Conservation (phyloP, 2,329 filamentous ascomycete genomes). For the Cordyceps farinosa region DNA sequence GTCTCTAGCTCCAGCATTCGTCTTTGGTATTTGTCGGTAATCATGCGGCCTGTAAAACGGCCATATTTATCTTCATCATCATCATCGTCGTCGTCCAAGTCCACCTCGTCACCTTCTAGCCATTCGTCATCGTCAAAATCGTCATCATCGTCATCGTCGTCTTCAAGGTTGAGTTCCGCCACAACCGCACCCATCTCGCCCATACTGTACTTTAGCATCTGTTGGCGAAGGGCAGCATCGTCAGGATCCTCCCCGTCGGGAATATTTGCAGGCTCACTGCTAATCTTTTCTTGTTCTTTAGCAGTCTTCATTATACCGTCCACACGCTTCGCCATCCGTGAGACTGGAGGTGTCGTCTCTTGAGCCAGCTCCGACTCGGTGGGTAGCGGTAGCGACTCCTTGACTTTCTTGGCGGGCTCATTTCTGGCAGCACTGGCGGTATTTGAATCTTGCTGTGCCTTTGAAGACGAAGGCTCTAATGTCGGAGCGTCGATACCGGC, state of each 20-base stretch:
- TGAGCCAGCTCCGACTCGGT: slow-evolving; percentile 24
- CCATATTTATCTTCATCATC: slow-evolving; percentile 76
- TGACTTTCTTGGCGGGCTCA: background rate
- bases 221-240: slow-evolving; percentile 72
- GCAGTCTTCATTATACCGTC: slow-evolving; percentile 56
- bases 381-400: slow-evolving; percentile 10
- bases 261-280: slow-evolving; percentile 48
- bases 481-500: slow-evolving; percentile 53
- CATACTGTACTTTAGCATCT: slow-evolving; percentile 89
- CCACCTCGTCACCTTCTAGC: slow-evolving; percentile 50
- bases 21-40: slow-evolving; percentile 71
- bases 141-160: slow-evolving; percentile 54
- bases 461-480: background rate
- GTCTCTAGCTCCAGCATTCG: slow-evolving; percentile 85
- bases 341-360: slow-evolving; percentile 26
- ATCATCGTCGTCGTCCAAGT: slow-evolving; percentile 52
- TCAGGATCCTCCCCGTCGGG: slow-evolving; percentile 74
- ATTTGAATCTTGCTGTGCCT: background rate
- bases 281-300: slow-evolving; percentile 49
- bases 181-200: slow-evolving; percentile 89
- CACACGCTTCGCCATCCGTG: slow-evolving; percentile 44
- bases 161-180: slow-evolving; percentile 82
- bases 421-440: background rate
- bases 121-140: slow-evolving; percentile 52
- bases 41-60: slow-evolving; percentile 61